Conservation (phyloP, 2,329 filamentous ascomycete genomes). For the Ophiocordyceps polyrhachis-furcata region DNA sequence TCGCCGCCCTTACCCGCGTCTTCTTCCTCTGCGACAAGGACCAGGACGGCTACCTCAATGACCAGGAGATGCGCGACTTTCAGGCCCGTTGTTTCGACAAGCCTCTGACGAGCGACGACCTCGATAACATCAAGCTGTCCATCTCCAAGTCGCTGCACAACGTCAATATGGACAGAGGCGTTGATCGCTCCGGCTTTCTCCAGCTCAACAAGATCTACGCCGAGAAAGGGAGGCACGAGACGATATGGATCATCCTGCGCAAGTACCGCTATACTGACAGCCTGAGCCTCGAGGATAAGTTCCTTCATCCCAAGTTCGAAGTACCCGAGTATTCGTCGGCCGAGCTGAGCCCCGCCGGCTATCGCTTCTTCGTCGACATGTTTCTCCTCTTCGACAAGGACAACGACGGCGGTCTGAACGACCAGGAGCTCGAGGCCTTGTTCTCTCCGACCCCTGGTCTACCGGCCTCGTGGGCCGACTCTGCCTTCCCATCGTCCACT, state of each 20-base stretch:
- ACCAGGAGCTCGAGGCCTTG: constrained; percentile 64
- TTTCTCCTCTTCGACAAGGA: constrained; percentile 94
- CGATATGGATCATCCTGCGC: constrained; percentile 90
- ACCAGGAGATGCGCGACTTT: constrained; percentile 79
- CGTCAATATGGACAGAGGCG: constrained; percentile 47
- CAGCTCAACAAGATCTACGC: constrained; percentile 90
- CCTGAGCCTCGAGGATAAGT: constrained; percentile 74
- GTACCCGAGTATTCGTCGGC: constrained; percentile 84
- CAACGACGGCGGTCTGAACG: constrained; percentile 85
- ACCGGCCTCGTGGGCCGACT: constrained; percentile 71
- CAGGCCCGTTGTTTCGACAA: constrained; percentile 88
- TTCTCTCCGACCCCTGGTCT: constrained; percentile 88
- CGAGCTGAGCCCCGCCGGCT: constrained; percentile 83
- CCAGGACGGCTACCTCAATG: constrained; percentile 80
- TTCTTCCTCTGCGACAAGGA: constrained; percentile 96
- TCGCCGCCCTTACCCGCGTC: constrained; percentile 70
- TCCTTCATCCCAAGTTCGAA: constrained; percentile 84
- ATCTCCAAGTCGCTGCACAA: constrained; percentile 51
- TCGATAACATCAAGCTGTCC: constrained; percentile 79
- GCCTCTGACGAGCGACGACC: constrained; percentile 58
- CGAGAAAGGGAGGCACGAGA: constrained; percentile 93
- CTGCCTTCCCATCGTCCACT: constrained; percentile 79
- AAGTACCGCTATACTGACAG: constrained; percentile 96
- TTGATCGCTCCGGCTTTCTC: constrained; percentile 69
- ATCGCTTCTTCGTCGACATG: constrained; percentile 92